A percentile compares a stretch with the other conserved stretches of the same genome.
Conservation (phyloP, 176 grass and related monocot genomes). For the Pharus latifolius region DNA sequence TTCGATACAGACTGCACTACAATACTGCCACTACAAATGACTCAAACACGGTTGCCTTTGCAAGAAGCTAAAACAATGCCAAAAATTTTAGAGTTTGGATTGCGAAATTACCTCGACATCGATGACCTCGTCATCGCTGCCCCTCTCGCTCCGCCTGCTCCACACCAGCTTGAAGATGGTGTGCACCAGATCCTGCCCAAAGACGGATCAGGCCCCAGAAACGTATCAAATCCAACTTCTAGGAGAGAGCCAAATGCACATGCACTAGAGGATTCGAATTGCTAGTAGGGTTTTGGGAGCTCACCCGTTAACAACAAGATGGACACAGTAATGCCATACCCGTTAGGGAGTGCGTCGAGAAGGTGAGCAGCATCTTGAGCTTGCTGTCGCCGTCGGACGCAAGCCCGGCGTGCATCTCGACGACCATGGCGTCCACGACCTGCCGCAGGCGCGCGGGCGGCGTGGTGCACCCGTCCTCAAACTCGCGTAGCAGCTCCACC, state of each 20-base stretch:
- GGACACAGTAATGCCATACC: too few species aligned
- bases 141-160: constrained; percentile 28
- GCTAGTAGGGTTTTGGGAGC: not conserved
- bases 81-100: not conserved
- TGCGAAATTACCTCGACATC: constrained; percentile 41
- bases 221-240: not conserved
- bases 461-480: too few species aligned
- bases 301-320: too few species aligned
- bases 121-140: not conserved
- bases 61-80: not conserved
- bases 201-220: not conserved
- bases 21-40: not conserved
- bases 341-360: too few species aligned
- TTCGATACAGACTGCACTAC: too few species aligned
- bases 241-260: not conserved
- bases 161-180: constrained; percentile 90
- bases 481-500: too few species aligned
- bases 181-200: constrained; percentile 55
- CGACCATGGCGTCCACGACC: too few species aligned
- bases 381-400: too few species aligned
- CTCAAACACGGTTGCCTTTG: not conserved
- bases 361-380: too few species aligned
- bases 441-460: too few species aligned
- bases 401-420: too few species aligned
- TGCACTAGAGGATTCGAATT: not conserved